phyloP scores from a whole-genome alignment of 2,329 filamentous ascomycete genomes.

The Juglanconis oblonga region DNA sequence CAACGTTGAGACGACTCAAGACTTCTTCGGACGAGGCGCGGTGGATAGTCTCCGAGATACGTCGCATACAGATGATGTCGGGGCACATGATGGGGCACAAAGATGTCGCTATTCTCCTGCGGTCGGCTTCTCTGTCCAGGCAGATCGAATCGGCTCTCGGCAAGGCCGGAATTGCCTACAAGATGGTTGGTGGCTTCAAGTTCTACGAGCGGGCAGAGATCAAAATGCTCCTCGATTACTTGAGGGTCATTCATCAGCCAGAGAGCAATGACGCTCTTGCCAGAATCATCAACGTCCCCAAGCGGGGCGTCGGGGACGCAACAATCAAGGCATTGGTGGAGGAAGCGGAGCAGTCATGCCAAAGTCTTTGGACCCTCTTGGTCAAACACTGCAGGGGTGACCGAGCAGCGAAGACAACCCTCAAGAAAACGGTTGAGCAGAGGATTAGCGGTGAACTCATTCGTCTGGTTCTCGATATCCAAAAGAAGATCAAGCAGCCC shows the following conservation, averaged over 20 bases:
- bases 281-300: conserved; percentile 80
- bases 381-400: conserved; percentile 50
- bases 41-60: conserved; percentile 86
- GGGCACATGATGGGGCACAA: conserved; percentile 69
- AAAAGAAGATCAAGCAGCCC: conserved; percentile 29
- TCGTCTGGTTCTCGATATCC: conserved; percentile 36
- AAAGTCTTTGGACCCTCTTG: conserved; percentile 75
- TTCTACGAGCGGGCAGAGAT: conserved; percentile 93
- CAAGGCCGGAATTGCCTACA: conserved; percentile 79
- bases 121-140: conserved; percentile 77
- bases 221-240: conserved; percentile 82
- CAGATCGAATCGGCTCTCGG: conserved; percentile 82
- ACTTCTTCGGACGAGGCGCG: conserved; percentile 71
- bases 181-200: conserved; percentile 84
- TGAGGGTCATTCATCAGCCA: conserved; percentile 80
- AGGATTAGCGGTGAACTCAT: conserved; percentile 51
- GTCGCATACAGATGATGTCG: conserved; percentile 65
- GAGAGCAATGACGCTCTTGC: conserved; percentile 83
- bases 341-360: conserved; percentile 68
- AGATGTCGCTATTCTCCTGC: conserved; percentile 84
- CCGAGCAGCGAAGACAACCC: conserved; percentile 44
- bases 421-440: conserved; percentile 49
- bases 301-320: conserved; percentile 74
- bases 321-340: conserved; percentile 73
- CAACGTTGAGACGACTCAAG: conserved; percentile 74